phyloP scores from a whole-genome alignment of 2,329 filamentous ascomycete species.

The Cercospora berteroae region DNA sequence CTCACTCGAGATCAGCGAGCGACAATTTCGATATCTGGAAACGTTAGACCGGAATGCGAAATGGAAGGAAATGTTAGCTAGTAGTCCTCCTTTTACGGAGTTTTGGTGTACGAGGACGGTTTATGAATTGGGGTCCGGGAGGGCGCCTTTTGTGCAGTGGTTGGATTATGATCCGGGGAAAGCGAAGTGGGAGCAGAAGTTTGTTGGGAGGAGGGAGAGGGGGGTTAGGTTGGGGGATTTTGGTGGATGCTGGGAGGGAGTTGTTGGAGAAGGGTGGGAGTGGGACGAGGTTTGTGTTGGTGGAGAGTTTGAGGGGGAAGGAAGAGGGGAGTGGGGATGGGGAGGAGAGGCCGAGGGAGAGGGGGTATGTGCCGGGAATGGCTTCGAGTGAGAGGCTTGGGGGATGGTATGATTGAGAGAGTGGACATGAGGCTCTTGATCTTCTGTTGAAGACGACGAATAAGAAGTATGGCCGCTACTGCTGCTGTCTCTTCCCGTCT shows the following conservation, averaged over 20 bases:
- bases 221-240: conserved; percentile 24
- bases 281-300: conserved; percentile 24
- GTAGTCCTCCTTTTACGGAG: conserved; percentile 22
- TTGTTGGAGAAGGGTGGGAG: conserved; percentile 30
- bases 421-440: neutral
- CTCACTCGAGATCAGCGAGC: conserved; percentile 22
- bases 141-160: conserved; percentile 29
- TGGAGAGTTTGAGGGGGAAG: conserved; percentile 24
- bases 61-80: conserved; percentile 25
- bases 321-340: neutral
- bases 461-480: neutral
- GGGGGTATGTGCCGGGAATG: conserved; percentile 15
- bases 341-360: conserved; percentile 20
- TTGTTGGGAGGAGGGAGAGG: neutral
- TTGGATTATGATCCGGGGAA: conserved; percentile 23
- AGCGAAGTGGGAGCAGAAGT: conserved; percentile 24
- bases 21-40: conserved; percentile 19
- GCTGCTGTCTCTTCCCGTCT: neutral
- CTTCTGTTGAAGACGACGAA: too few relatives aligned
- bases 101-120: conserved; percentile 29
- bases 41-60: neutral
- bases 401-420: conserved; percentile 1
- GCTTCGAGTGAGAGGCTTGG: conserved; percentile 11
- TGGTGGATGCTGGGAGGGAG: conserved; percentile 25
- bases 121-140: conserved; percentile 27